Percentiles rank a stretch among this genome's conserved stretches.
These are phyloP conservation scores for Solanum hybrid DNA, from an alignment of 305 asterid genomes.

Conservation along the genomic window DNA sequence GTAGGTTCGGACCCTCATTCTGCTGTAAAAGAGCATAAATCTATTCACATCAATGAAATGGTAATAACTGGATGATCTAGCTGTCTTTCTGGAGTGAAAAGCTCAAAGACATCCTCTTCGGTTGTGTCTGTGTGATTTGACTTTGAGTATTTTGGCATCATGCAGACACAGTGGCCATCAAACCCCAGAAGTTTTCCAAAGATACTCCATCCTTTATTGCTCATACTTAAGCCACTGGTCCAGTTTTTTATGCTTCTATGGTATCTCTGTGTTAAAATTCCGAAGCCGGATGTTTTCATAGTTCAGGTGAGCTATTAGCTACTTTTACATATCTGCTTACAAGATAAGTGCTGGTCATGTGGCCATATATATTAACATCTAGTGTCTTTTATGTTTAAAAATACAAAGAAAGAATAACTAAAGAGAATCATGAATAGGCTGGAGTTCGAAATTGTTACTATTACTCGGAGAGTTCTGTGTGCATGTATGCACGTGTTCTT, in stretches of 20 bases:
- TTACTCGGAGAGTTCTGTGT: background rate
- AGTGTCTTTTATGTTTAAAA: background rate
- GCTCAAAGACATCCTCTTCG: background rate
- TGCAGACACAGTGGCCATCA: constrained; percentile 74
- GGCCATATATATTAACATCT: background rate
- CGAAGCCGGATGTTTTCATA: constrained; percentile 76
- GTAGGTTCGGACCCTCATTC: constrained; percentile 82
- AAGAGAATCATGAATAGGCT: background rate
- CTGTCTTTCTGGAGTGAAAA: constrained; percentile 8
- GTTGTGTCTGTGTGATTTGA: constrained; percentile 8
- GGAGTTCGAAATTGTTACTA: background rate
- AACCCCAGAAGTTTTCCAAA: constrained; percentile 49
- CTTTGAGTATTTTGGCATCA: background rate
- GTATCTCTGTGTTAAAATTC: constrained; percentile 74
- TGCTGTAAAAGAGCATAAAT: constrained; percentile 54
- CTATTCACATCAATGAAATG: constrained; percentile 73
- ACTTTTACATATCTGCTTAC: background rate
- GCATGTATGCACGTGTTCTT: background rate
- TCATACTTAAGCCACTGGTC: constrained; percentile 62
- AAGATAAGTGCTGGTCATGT: background rate
- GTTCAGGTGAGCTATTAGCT: constrained; percentile 61
- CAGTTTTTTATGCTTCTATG: constrained; percentile 81
- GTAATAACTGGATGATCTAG: constrained; percentile 28
- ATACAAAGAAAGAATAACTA: background rate
- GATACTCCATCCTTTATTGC: constrained; percentile 67